Evolutionary conservation across 169 alveolate species (phyloP), one percentile per base, ranked within the genome.

Genomic region (Eimeria tenella): DNA sequence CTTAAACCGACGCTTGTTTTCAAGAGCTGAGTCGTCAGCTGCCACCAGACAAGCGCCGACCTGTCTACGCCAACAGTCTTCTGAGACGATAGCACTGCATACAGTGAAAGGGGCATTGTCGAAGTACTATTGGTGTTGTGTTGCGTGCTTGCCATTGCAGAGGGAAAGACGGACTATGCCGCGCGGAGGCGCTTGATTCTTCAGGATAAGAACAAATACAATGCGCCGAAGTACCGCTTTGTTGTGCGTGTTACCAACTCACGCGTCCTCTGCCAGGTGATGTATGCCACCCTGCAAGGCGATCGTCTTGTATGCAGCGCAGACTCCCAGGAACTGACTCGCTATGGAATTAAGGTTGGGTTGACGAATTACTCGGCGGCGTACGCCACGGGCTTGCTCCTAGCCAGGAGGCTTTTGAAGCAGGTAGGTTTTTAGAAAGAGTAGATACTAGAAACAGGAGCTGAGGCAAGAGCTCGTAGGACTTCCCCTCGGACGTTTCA

Each of bases 121-220:
- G 42, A 31, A 2, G 25, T 53, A 5, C 50, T 10, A 53, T 23
- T 53, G 15, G 55, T 5, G 10, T 4, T 60, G 8, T 31, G 9
- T 11, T 71, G 60, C 42, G 21, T 83, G 82, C 23, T 71, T 58
- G 17, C 25, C 25, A 9, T 19, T n/a, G 42, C 97, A 98, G 99
- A 99, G 99, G 99, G 99, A 68, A 99, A 99, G 98, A 99, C 99
- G 49, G 99, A 99, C 96, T 99, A 99, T 98, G 98, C 98, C 94
- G 99, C 99, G 90, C 98, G 99, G 95, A 98, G 99, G 93, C 98
- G 99, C 88, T 96, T 99, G 97, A 98, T 99, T 89, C 96, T 97
- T 74, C 99, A 99, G 98, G 99, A 99, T 98, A 99, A 99, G 98
- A 98, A 98, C 97, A 99, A 99, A 98, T 99, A 99, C 98, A 99